phyloP scores from a whole-genome alignment of 75 land plant species.

The Cunninghamia lanceolata region DNA sequence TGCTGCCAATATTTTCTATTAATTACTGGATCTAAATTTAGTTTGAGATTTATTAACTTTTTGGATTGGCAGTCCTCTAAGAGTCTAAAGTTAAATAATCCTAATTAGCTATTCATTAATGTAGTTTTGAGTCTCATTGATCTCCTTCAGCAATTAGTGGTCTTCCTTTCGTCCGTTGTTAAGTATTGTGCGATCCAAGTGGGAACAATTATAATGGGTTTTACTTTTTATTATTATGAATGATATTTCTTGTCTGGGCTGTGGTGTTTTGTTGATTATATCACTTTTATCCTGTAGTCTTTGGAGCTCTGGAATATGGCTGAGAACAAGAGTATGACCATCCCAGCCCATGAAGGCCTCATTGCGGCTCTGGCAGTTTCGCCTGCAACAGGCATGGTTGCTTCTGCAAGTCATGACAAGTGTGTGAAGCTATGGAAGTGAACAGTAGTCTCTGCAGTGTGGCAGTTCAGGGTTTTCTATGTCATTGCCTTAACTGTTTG shows the following conservation, averaged over 20 bases:
- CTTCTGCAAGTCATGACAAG: slow-evolving; percentile 78
- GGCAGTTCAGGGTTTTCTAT: not conserved
- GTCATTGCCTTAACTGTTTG: not conserved
- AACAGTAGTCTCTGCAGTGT: not conserved
- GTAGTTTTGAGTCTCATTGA: not conserved
- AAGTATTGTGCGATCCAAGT: not conserved
- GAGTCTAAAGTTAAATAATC: too few species aligned
- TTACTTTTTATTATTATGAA: not conserved
- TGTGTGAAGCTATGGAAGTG: slow-evolving; percentile 77
- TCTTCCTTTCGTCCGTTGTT: not conserved
- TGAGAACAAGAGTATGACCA: slow-evolving; percentile 57
- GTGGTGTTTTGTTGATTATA: not conserved
- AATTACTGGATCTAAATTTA: not conserved
- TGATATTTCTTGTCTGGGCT: not conserved
- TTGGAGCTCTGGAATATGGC: slow-evolving; percentile 74
- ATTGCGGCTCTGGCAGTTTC: slow-evolving; percentile 65
- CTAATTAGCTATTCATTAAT: not conserved
- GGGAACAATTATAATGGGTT: not conserved
- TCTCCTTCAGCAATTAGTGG: not conserved
- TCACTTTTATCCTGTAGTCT: slow-evolving; percentile 26
- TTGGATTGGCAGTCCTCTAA: too few species aligned
- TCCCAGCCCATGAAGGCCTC: slow-evolving; percentile 54
- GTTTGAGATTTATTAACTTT: not conserved
- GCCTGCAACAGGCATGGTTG: slow-evolving; percentile 65
- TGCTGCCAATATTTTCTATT: not conserved